Conservation (phyloP, 345 rosid species). For the Citrus mangshanensis region DNA sequence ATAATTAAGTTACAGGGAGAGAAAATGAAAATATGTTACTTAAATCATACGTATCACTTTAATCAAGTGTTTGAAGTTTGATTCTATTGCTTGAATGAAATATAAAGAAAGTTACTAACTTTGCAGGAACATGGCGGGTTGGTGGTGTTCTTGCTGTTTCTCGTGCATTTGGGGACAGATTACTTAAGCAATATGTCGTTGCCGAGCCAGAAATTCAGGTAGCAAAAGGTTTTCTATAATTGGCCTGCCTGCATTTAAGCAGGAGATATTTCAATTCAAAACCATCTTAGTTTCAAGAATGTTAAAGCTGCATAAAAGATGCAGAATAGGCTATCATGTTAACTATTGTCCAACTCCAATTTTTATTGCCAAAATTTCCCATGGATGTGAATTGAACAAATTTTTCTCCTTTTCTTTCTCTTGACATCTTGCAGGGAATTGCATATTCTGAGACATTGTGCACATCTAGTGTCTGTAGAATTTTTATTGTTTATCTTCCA, state of each 20-base stretch:
- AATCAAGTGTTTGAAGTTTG: background rate
- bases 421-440: background rate
- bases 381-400: background rate
- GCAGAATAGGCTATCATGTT: background rate
- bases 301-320: background rate
- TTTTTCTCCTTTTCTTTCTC: background rate
- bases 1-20: too few relatives aligned
- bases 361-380: background rate
- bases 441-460: background rate
- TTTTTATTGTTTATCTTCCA: background rate
- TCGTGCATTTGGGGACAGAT: conserved; percentile 63
- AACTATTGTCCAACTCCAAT: background rate
- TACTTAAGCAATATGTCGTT: conserved; percentile 57
- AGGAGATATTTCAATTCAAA: background rate
- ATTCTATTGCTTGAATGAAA: background rate
- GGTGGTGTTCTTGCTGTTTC: conserved; percentile 56
- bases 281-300: background rate
- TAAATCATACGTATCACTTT: background rate
- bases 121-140: conserved; percentile 50
- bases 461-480: background rate
- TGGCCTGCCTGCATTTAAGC: background rate
- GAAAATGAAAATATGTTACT: background rate
- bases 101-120: background rate
- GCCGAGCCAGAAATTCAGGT: conserved; percentile 76
- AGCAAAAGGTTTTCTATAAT: background rate